A percentile compares a stretch with the other conserved stretches of the same genome.
These are phyloP conservation scores for Mortierella sp. DNA, from an alignment of 371 early-diverging fungal genomes.

Conservation along the genomic window DNA sequence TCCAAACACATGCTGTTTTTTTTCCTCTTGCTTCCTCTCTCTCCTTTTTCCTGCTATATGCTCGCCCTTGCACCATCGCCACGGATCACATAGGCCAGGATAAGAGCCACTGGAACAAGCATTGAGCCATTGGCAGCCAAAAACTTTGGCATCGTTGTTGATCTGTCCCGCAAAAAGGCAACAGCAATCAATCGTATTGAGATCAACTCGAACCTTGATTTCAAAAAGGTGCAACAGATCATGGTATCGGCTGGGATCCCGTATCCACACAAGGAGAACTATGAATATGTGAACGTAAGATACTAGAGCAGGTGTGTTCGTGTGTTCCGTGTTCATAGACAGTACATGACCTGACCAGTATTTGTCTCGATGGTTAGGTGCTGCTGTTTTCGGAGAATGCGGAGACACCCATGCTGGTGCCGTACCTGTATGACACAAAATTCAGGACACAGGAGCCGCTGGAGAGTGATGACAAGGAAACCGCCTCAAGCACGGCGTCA, in stretches of 20 bases:
- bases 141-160: slow-evolving; percentile 71
- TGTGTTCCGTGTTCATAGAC: too few relatives aligned
- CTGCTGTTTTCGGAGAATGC: slow-evolving; percentile 64
- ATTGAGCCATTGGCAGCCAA: slow-evolving; percentile 61
- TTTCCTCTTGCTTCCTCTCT: background rate
- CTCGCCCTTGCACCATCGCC: background rate
- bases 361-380: too few relatives aligned
- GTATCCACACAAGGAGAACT: slow-evolving; percentile 66
- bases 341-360: too few relatives aligned
- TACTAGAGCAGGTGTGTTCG: too few relatives aligned
- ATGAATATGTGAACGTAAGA: slow-evolving; percentile 71
- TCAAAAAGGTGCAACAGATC: slow-evolving; percentile 66
- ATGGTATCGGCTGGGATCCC: slow-evolving; percentile 68
- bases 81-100: slow-evolving; percentile 57
- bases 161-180: slow-evolving; percentile 62
- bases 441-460: slow-evolving; percentile 58
- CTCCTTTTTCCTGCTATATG: background rate
- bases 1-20: too few relatives aligned
- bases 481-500: background rate
- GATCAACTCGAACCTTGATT: slow-evolving; percentile 62
- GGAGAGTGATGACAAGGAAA: slow-evolving; percentile 53
- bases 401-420: slow-evolving; percentile 65
- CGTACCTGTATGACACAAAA: slow-evolving; percentile 66
- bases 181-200: slow-evolving; percentile 70
- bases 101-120: slow-evolving; percentile 61